Evolutionary conservation across 805 yeast species (phyloP).

Genomic region (Barnettozyma californica): DNA sequence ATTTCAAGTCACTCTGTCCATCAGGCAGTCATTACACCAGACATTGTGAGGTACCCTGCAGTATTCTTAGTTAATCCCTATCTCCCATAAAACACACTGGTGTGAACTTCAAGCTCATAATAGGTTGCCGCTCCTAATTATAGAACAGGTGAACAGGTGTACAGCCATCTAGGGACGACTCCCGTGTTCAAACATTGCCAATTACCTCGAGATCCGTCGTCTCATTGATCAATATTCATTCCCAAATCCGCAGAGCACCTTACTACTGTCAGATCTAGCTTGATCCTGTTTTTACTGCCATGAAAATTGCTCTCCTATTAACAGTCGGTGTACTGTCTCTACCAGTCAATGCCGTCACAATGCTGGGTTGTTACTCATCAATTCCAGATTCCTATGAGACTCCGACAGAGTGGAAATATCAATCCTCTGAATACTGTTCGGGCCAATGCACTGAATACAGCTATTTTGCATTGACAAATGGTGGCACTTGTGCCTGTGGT

Average conservation of each 20-base stretch:
- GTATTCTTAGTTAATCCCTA: background rate
- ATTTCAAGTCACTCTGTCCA: background rate
- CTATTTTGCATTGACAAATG: conserved; percentile 42
- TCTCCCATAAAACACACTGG: background rate
- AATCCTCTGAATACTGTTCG: conserved; percentile 46
- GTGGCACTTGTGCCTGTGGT: conserved; percentile 58
- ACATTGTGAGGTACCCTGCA: background rate
- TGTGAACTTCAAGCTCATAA: background rate
- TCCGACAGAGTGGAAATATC: conserved; percentile 40
- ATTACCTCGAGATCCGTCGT: background rate
- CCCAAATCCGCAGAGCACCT: background rate
- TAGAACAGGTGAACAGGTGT: background rate
- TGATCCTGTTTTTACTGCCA: background rate
- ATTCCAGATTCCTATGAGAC: conserved; percentile 18
- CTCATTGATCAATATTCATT: background rate
- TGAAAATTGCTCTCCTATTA: background rate
- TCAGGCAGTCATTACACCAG: background rate
- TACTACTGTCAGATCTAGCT: background rate
- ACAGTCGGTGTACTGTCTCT: background rate
- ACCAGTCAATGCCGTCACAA: background rate
- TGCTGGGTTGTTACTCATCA: conserved; percentile 17
- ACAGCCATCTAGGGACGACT: background rate
- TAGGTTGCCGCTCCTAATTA: background rate
- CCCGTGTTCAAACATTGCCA: background rate
- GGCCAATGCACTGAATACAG: conserved; percentile 36